Evolutionary conservation across 2,329 filamentous ascomycete genomes (phyloP).

Genomic region (Pseudogymnoascus sp.): DNA sequence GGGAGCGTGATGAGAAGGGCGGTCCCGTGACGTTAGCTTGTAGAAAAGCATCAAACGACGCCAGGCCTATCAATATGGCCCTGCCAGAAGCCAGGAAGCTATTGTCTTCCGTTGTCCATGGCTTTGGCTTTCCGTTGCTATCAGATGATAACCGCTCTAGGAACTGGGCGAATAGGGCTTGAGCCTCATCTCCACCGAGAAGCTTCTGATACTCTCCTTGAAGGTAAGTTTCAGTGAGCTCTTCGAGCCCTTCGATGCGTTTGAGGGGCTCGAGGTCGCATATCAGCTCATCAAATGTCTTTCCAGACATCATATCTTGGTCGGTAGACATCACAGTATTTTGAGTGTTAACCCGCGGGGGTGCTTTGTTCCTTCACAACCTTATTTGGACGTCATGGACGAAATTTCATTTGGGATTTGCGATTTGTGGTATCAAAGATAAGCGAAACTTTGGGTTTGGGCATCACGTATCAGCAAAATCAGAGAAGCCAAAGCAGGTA

Average conservation of each 20-base stretch:
- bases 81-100: slow-evolving; percentile 13
- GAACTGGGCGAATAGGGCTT: background rate
- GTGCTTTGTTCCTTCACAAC: background rate
- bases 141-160: background rate
- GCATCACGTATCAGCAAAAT: background rate
- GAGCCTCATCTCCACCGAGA: background rate
- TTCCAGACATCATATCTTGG: background rate
- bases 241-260: background rate
- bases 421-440: slow-evolving; percentile 8
- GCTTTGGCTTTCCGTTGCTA: background rate
- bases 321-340: background rate
- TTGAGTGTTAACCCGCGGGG: background rate
- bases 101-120: slow-evolving; percentile 11
- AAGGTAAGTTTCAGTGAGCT: background rate
- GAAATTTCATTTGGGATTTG: background rate
- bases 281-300: slow-evolving; percentile 7
- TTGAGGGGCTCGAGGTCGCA: background rate
- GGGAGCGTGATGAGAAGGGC: slow-evolving; percentile 44
- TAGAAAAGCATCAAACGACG: slow-evolving; percentile 69
- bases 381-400: slow-evolving; percentile 4
- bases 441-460: slow-evolving; percentile 6
- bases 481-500: background rate
- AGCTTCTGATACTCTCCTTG: slow-evolving; percentile 7
- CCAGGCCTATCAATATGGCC: slow-evolving; percentile 46
- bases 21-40: slow-evolving; percentile 87